Evolutionary conservation across 768 basidiomycete genomes (phyloP), one percentile per base, ranked within the genome.

Genomic region (Lactarius deliciosus): DNA sequence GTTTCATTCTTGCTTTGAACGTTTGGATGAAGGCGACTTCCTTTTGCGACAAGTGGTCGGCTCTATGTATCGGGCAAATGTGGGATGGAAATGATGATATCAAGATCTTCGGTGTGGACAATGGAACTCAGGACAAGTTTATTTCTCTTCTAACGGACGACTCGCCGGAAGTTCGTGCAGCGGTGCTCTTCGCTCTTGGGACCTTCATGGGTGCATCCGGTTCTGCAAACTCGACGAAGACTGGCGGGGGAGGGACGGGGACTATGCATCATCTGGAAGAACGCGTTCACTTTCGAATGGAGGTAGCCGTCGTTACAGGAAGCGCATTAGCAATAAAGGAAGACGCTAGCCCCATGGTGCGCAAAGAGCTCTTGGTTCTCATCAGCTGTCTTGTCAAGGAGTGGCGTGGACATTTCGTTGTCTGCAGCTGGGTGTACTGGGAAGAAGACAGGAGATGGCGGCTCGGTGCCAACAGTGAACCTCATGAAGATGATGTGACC

Each of bases 371-470:
- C 25, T 81, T 98, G 40, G 85, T 98, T 45, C 82, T 98, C 45
- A 87, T 98, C 64, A 95, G 93, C 73, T 94, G 92, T 72, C 80
- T 98, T 25, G 95, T 96, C 43, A 91, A 94, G 75, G 96, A 98
- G 75, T 98, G 96, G 93, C 81, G 94, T 64, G 97, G 96, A 8
- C 92, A 92, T 79, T 94, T 98, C 72, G 92, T 96, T 57, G 87
- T 95, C 45, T 97, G 96, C 68, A 95, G 96, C 1, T 98, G 96
- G 96, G 79, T 94, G 10, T 96, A 97, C 74, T 92, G 92, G 87
- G 95, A 97, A 74, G 92, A 96, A 75, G 92, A 96, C 71, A 78
- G 88, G 59, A 84, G 82, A 65, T 87, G 89, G 85, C 75, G 71
- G 43, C 15, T 61, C 78, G 82, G 73, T 70, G 81, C 71, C 43